A percentile compares a stretch with the other conserved stretches of the same genome.
phyloP scores from a whole-genome alignment of 2,329 filamentous ascomycete genomes.

The Ophiostoma sp. region DNA sequence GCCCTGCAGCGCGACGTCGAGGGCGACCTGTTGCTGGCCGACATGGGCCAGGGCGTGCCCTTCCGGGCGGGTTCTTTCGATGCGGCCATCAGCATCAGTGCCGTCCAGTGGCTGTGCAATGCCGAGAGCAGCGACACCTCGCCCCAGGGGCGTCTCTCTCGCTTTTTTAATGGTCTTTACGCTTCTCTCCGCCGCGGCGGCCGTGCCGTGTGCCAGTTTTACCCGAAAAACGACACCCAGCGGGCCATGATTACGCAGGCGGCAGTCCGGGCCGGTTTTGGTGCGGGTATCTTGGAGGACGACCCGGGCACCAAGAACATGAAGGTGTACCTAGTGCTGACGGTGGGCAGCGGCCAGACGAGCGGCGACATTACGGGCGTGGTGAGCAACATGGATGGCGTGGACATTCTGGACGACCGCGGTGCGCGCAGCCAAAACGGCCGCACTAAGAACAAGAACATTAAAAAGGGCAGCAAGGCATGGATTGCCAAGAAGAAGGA shows the following conservation, averaged over 20 bases:
- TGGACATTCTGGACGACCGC: slow-evolving; percentile 74
- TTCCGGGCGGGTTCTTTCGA: slow-evolving; percentile 93
- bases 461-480: slow-evolving; percentile 78
- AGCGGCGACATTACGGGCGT: slow-evolving; percentile 86
- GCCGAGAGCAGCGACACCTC: slow-evolving; percentile 85
- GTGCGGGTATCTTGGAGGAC: slow-evolving; percentile 91
- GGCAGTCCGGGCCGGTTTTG: slow-evolving; percentile 91
- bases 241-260: slow-evolving; percentile 88
- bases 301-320: slow-evolving; percentile 94
- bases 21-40: slow-evolving; percentile 88
- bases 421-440: slow-evolving; percentile 53
- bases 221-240: slow-evolving; percentile 92
- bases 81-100: slow-evolving; percentile 89
- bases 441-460: slow-evolving; percentile 45
- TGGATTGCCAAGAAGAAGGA: slow-evolving; percentile 88
- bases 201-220: slow-evolving; percentile 93
- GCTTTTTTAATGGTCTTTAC: slow-evolving; percentile 94
- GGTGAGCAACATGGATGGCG: slow-evolving; percentile 82
- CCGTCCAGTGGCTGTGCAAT: slow-evolving; percentile 98
- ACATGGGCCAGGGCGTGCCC: slow-evolving; percentile 93
- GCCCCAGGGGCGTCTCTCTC: slow-evolving; percentile 71
- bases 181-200: slow-evolving; percentile 79
- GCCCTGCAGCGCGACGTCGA: slow-evolving; percentile 89
- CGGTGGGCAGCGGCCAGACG: slow-evolving; percentile 66
- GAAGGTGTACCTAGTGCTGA: slow-evolving; percentile 94